Conservation (phyloP, 257 asterid genomes). For the Henckelia pumila region DNA sequence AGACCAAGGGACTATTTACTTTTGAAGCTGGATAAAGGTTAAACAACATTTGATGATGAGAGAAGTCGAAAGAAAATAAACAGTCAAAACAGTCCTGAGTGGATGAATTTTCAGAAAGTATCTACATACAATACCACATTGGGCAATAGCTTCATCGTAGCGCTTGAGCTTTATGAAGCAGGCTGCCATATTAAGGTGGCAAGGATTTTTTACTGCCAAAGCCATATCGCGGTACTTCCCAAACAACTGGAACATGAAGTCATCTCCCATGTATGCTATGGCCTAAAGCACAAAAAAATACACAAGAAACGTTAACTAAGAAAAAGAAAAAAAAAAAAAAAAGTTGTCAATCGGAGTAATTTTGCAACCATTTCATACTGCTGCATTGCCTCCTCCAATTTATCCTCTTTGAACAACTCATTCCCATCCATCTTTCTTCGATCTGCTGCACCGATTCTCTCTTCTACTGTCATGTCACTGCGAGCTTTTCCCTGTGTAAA, state of each 20-base stretch:
- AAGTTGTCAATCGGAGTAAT: slow-evolving; percentile 9
- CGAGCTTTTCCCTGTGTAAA: slow-evolving; percentile 80
- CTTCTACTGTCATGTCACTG: slow-evolving; percentile 99
- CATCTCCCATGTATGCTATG: slow-evolving; percentile 96
- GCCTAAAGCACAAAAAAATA: slow-evolving; percentile 50
- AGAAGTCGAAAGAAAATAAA: slow-evolving; percentile 14
- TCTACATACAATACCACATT: slow-evolving; percentile 77
- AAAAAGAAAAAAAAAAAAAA: neutral
- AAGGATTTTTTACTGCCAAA: slow-evolving; percentile 94
- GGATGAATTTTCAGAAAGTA: slow-evolving; percentile 6
- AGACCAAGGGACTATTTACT: slow-evolving; percentile 1
- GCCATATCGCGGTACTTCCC: slow-evolving; percentile 98
- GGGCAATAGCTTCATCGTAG: slow-evolving; percentile 84
- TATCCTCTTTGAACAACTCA: slow-evolving; percentile 80
- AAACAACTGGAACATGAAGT: slow-evolving; percentile 94
- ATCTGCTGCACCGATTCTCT: slow-evolving; percentile 91
- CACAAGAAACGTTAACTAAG: neutral
- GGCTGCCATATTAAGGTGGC: slow-evolving; percentile 94
- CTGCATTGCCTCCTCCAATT: slow-evolving; percentile 89
- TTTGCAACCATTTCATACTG: slow-evolving; percentile 91
- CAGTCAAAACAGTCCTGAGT: neutral
- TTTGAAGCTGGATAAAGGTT: slow-evolving; percentile 15
- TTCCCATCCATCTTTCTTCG: slow-evolving; percentile 97
- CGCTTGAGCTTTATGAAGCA: slow-evolving; percentile 88
- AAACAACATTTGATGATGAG: slow-evolving; percentile 3